These are phyloP conservation scores for Penicillium canescens DNA, from an alignment of 495 filamentous ascomycete species.

Conservation along the genomic window DNA sequence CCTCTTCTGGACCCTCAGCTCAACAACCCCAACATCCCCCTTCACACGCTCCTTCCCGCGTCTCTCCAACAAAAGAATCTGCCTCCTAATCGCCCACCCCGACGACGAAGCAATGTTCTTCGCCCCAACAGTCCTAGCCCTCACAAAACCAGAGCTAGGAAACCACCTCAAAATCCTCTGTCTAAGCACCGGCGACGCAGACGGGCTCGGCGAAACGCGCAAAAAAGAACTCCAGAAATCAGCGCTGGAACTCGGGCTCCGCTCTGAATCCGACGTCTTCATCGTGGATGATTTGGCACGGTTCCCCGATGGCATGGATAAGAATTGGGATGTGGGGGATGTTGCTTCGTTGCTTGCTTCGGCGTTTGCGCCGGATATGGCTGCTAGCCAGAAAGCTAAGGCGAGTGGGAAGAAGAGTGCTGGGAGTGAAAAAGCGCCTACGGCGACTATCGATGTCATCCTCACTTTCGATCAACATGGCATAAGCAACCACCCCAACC, in stretches of 20 bases:
- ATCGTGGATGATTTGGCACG: conserved; percentile 71
- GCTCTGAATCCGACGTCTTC: conserved; percentile 70
- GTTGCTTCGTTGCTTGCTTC: conserved; percentile 67
- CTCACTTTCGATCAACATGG: conserved; percentile 85
- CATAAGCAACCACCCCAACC: conserved; percentile 86
- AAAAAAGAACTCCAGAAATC: conserved; percentile 81
- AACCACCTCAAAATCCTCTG: conserved; percentile 95
- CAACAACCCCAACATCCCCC: conserved; percentile 53
- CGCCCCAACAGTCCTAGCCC: conserved; percentile 77
- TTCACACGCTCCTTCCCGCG: conserved; percentile 67
- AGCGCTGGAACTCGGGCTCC: conserved; percentile 71
- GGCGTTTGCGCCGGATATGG: conserved; percentile 65
- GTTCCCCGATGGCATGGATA: conserved; percentile 88
- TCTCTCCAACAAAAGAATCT: conserved; percentile 76
- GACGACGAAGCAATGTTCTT: conserved; percentile 99
- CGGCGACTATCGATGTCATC: conserved; percentile 72
- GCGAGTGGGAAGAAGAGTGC: conserved; percentile 17
- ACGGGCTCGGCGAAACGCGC: conserved; percentile 78
- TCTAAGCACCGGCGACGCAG: conserved; percentile 83
- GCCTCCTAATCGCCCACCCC: conserved; percentile 91
- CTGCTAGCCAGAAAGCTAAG: conserved; percentile 18
- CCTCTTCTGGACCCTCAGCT: conserved; percentile 50
- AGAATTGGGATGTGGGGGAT: conserved; percentile 66
- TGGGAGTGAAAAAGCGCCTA: conserved; percentile 35
- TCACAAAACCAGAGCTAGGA: conserved; percentile 71